Base-by-base conservation (phyloP, 257 asterid genomes). In the Dorcoceras hygrometricum region DNA sequence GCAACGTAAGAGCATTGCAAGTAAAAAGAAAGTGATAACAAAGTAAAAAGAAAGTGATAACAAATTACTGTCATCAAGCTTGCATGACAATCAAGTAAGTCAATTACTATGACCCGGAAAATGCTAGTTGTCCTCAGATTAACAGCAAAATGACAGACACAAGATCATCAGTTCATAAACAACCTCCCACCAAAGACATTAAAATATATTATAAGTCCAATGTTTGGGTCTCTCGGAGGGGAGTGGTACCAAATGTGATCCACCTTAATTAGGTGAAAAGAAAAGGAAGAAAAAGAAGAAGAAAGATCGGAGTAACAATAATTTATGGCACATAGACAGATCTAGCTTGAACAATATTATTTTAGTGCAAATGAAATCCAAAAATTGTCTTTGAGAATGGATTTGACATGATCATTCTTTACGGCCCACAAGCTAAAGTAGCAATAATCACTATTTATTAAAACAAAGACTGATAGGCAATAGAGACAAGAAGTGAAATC, bases 401-500 rank as follows among this genome's bases (percentile, higher is more conserved):
- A 48, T 46, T 48, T 19, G 75, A 59, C 59, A 72, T 75, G 75
- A 78, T 72, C 69, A 79, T 60, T 68, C 50, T 61, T 73, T 66
- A 7, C 72, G 83, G 86, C 83, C 83, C 84, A 79, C 90, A 75
- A 78, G 65, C 39, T 56, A 73, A 68, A 76, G 79, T 48, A 63
- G 43, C 73, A 22, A 43, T 43, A 54, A 23, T 56, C 19, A 54
- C 69, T 72, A 71, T 73, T 71, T 66, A 77, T 73, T 67, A 75
- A 71, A 76, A 57, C 68, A 75, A 25, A 68, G 63, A 76, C 39
- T 69, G 54, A 57, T 57, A 63, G 66, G 64, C 63, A 68, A 58
- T 76, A 76, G 59, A 76, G 89, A 88, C 84, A 85, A 81, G 65
- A 62, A 29, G 57, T 22, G 55, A 76, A 73, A 82, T 71, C 85